Percentiles rank a stretch among this genome's conserved stretches.
Evolutionary conservation across 495 filamentous ascomycete species (phyloP).

Genomic region (Rhypophila decipiens): DNA sequence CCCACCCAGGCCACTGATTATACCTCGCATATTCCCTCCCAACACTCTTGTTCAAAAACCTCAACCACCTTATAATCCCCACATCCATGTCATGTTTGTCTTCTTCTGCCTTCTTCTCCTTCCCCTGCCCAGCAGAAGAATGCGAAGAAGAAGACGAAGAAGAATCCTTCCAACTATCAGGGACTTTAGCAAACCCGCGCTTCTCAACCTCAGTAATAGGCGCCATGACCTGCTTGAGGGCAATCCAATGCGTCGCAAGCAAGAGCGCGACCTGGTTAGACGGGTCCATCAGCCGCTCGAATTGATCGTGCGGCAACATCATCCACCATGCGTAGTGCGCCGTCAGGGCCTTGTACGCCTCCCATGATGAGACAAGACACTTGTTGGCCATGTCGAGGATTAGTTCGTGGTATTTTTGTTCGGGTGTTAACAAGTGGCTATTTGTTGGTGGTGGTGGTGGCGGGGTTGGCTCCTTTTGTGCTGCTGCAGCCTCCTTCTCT

Average conservation of each 20-base stretch:
- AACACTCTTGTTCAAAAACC: constrained; percentile 35
- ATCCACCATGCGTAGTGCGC: constrained; percentile 44
- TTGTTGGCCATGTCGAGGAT: constrained; percentile 26
- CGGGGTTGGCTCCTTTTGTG: neutral
- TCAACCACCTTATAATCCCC: constrained; percentile 35
- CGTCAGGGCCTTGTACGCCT: constrained; percentile 33
- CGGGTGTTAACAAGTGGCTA: constrained; percentile 18
- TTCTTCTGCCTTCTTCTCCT: neutral
- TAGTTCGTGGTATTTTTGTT: constrained; percentile 26
- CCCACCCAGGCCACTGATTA: constrained; percentile 44
- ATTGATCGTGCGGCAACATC: constrained; percentile 45
- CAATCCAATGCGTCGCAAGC: constrained; percentile 54
- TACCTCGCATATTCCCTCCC: constrained; percentile 29
- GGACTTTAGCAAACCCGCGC: constrained; percentile 7
- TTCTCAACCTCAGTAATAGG: constrained; percentile 34
- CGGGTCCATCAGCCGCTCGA: constrained; percentile 46
- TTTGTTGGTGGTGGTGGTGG: neutral
- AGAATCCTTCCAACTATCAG: too few relatives aligned
- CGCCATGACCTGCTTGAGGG: constrained; percentile 51
- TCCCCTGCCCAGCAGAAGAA: too few relatives aligned
- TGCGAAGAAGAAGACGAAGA: too few relatives aligned
- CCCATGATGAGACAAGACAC: constrained; percentile 25
- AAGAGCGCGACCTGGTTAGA: constrained; percentile 41
- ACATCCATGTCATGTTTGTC: constrained; percentile 13
- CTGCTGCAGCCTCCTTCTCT: neutral